Evolutionary conservation across 306 rosid genomes (phyloP).

Genomic region (Malus sieversii): DNA sequence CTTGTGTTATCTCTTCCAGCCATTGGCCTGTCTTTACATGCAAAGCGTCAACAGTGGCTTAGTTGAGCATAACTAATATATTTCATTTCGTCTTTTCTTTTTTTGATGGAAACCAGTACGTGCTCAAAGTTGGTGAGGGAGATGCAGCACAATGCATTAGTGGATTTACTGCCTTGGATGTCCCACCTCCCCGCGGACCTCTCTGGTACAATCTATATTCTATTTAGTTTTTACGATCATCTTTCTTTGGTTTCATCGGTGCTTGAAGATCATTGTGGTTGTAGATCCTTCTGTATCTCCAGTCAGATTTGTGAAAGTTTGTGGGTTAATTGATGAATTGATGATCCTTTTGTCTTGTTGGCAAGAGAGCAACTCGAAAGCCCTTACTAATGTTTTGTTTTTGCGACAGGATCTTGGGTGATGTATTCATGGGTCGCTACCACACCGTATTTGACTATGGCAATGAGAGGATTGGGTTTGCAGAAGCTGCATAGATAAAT

Average conservation of each 20-base stretch:
- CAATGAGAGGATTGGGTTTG: slow-evolving; percentile 52
- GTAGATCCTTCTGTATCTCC: not conserved
- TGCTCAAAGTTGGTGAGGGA: slow-evolving; percentile 55
- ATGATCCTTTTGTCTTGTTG: not conserved
- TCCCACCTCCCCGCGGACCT: slow-evolving; percentile 66
- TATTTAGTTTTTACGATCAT: not conserved
- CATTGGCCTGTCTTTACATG: not conserved
- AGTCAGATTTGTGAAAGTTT: not conserved
- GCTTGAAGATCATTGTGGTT: not conserved
- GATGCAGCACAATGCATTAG: slow-evolving; percentile 53
- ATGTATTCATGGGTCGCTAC: slow-evolving; percentile 66
- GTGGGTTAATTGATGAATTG: not conserved
- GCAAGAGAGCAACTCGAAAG: not conserved
- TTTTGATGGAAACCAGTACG: slow-evolving; percentile 32
- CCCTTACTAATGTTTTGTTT: not conserved
- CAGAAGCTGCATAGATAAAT: slow-evolving; percentile 50
- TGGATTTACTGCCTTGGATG: slow-evolving; percentile 55
- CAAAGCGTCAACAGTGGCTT: not conserved
- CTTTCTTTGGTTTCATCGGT: not conserved
- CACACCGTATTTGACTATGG: slow-evolving; percentile 65
- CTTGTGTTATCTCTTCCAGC: not conserved
- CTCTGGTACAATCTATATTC: slow-evolving; percentile 38
- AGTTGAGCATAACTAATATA: not conserved
- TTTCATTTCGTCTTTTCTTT: not conserved
- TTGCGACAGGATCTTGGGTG: slow-evolving; percentile 59